phyloP scores from a whole-genome alignment of 2,329 filamentous ascomycete species.

The Exophiala sp. region DNA sequence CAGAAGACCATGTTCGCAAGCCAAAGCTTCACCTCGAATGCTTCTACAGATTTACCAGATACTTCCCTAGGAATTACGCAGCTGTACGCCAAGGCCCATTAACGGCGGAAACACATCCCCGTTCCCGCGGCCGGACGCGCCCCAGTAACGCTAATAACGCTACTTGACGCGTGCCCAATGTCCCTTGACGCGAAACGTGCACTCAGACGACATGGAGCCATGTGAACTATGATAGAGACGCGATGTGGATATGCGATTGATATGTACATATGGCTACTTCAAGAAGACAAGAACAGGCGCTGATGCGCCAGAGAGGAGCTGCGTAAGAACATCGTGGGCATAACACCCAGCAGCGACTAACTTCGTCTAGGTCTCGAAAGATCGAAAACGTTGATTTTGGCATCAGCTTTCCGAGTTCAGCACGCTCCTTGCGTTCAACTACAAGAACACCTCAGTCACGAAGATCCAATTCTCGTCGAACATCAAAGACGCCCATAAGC shows the following conservation, averaged over 20 bases:
- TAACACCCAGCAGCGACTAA: slow-evolving; percentile 23
- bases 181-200: not conserved
- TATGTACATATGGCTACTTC: not conserved
- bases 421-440: slow-evolving; percentile 30
- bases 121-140: not conserved
- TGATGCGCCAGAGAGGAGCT: slow-evolving; percentile 47
- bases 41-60: not conserved
- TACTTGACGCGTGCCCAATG: not conserved
- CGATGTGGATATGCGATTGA: not conserved
- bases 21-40: not conserved
- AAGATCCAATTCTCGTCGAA: slow-evolving; percentile 4
- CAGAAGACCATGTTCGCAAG: not conserved
- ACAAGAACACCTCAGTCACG: slow-evolving; percentile 29
- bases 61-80: not conserved
- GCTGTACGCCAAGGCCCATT: not conserved
- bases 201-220: no score
- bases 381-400: slow-evolving; percentile 49
- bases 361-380: slow-evolving; percentile 42
- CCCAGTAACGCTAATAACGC: no score
- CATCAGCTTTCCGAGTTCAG: slow-evolving; percentile 42
- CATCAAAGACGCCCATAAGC: slow-evolving; percentile 12
- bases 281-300: slow-evolving; percentile 49
- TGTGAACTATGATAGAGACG: no score
- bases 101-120: not conserved
- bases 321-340: slow-evolving; percentile 18